Conservation (phyloP, 2,329 filamentous ascomycete species). For the Ophiocordyceps camponoti-leonardi region DNA sequence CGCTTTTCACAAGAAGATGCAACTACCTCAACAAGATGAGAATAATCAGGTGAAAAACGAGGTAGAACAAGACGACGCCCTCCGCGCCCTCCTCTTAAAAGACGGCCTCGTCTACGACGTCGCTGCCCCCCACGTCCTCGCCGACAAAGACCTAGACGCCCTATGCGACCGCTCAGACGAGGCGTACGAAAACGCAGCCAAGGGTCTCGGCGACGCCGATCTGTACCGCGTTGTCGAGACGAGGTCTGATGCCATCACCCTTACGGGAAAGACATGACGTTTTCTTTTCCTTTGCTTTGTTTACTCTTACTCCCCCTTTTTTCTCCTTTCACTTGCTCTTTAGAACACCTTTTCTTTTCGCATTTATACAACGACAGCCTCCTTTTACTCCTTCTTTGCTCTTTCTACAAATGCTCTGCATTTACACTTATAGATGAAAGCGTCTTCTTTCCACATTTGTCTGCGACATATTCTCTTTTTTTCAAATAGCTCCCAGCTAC, state of each 20-base stretch:
- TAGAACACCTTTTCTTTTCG: background rate
- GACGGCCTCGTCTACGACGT: constrained; percentile 52
- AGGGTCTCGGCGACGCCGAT: constrained; percentile 55
- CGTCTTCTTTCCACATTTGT: no score
- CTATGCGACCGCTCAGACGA: constrained; percentile 58
- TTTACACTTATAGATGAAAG: no score
- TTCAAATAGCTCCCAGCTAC: no score
- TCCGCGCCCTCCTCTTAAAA: constrained; percentile 45
- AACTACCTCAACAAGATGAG: background rate
- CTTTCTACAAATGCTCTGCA: background rate
- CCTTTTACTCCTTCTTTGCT: no score
- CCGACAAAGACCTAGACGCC: constrained; percentile 57
- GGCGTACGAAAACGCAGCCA: constrained; percentile 55
- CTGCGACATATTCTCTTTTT: no score
- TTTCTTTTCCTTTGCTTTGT: background rate
- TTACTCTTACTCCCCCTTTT: no score
- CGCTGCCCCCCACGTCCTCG: constrained; percentile 42
- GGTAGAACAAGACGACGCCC: constrained; percentile 31
- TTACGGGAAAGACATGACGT: constrained; percentile 10
- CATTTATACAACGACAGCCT: no score
- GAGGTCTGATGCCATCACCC: constrained; percentile 32
- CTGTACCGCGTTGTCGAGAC: constrained; percentile 70
- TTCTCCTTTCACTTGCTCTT: no score
- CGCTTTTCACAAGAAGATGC: constrained; percentile 52
- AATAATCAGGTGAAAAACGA: constrained; percentile 12